phyloP scores from a whole-genome alignment of 2,329 filamentous ascomycete genomes.

The Scopulariopsis brevicaulis region DNA sequence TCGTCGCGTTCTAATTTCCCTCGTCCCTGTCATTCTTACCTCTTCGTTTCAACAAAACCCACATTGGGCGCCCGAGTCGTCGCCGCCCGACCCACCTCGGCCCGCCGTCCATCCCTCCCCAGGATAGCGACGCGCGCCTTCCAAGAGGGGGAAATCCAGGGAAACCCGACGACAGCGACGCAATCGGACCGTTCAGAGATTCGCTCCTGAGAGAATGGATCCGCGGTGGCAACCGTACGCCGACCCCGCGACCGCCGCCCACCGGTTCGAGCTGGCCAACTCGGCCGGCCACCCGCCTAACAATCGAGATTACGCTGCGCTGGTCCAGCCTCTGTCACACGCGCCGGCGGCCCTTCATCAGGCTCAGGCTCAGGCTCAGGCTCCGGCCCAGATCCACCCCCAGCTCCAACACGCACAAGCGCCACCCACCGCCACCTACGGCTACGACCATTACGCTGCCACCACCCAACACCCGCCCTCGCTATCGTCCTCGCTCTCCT shows the following conservation, averaged over 20 bases:
- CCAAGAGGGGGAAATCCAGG: not conserved
- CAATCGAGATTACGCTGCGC: not conserved
- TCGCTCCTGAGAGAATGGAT: constrained; percentile 26
- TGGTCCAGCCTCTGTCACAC: not conserved
- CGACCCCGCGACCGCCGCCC: constrained; percentile 50
- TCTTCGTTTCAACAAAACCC: not conserved
- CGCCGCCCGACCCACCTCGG: not conserved
- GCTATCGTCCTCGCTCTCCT: constrained; percentile 44
- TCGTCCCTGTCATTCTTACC: not conserved
- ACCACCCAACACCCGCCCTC: constrained; percentile 8
- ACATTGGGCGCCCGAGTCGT: not conserved
- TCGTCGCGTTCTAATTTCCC: not conserved
- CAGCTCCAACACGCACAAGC: constrained; percentile 11
- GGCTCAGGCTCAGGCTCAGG: constrained; percentile 4
- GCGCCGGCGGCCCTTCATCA: not conserved
- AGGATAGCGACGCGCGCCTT: not conserved
- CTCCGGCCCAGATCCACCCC: constrained; percentile 12
- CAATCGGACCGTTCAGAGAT: not conserved
- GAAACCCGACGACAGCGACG: not conserved
- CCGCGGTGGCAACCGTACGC: constrained; percentile 53
- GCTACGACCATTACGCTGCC: constrained; percentile 27
- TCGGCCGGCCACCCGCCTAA: not conserved
- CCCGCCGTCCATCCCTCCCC: not conserved
- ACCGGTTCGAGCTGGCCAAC: constrained; percentile 47
- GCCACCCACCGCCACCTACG: constrained; percentile 7